Evolutionary conservation across 306 rosid species (phyloP).

Genomic region (Canavalia ensiformis): DNA sequence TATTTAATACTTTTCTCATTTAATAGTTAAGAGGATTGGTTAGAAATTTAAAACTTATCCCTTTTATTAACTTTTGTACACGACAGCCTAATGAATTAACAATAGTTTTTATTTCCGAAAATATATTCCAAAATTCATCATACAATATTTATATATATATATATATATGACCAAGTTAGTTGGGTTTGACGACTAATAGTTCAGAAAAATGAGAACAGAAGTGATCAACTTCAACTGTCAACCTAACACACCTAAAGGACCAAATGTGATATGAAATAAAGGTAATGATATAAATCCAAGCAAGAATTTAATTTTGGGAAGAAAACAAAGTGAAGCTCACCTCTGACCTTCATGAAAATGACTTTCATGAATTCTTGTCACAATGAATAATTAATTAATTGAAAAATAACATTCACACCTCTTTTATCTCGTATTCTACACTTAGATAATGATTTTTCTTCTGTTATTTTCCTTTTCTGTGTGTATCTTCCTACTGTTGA

Average conservation of each 20-base stretch:
- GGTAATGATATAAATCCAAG: conserved; percentile 14
- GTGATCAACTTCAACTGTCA: conserved; percentile 58
- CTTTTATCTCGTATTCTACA: background rate
- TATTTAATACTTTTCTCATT: background rate
- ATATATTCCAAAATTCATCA: background rate
- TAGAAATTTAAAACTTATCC: background rate
- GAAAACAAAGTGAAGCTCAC: conserved; percentile 42
- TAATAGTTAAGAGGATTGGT: background rate
- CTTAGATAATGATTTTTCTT: background rate
- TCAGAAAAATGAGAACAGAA: conserved; percentile 40
- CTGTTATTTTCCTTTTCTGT: background rate
- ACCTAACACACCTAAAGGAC: conserved; percentile 64
- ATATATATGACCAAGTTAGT: conserved; percentile 40
- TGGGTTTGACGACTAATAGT: conserved; percentile 44
- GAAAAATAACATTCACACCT: conserved; percentile 18
- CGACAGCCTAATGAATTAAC: background rate
- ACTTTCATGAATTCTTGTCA: conserved; percentile 7
- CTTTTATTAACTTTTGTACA: background rate
- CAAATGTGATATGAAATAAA: conserved; percentile 47
- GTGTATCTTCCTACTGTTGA: background rate
- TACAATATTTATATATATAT: background rate
- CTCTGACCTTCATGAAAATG: conserved; percentile 44
- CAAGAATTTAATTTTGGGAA: conserved; percentile 12
- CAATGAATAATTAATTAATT: background rate
- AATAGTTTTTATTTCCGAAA: background rate